Evolutionary conservation across 129 eudicot species (phyloP).

Genomic region (Calendula officinalis): DNA sequence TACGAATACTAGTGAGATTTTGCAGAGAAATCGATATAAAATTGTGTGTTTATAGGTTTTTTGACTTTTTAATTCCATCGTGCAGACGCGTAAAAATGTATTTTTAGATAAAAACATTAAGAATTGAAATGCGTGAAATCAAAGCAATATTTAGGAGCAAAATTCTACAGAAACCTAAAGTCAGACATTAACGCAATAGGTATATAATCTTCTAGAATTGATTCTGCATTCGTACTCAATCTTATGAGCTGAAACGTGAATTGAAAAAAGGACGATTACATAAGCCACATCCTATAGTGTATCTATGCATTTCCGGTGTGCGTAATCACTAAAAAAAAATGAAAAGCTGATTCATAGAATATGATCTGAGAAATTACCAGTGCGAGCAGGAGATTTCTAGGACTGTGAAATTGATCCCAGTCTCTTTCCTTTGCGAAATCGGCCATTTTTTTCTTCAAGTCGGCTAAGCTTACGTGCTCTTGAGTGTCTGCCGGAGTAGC

Average conservation of each 20-base stretch:
- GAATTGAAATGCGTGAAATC: conserved; percentile 29
- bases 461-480: conserved; percentile 43
- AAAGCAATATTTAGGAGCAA: conserved; percentile 5
- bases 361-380: conserved; percentile 40
- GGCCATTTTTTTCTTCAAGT: conserved; percentile 58
- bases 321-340: neutral
- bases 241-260: conserved; percentile 9
- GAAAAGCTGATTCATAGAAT: neutral
- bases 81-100: conserved; percentile 12
- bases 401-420: conserved; percentile 75
- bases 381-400: conserved; percentile 76
- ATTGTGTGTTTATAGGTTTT: too few species aligned
- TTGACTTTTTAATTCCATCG: conserved; percentile 1
- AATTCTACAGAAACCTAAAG: conserved; percentile 2
- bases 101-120: conserved; percentile 1
- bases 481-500: conserved; percentile 17
- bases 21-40: too few species aligned
- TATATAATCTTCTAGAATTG: conserved; percentile 9
- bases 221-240: conserved; percentile 17
- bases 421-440: conserved; percentile 69
- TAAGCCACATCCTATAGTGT: neutral
- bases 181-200: neutral
- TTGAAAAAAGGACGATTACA: neutral
- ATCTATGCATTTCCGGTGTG: neutral
- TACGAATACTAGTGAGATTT: too few species aligned